Evolutionary conservation across 495 filamentous ascomycete species (phyloP).

Genomic region (Cercophora sp.): DNA sequence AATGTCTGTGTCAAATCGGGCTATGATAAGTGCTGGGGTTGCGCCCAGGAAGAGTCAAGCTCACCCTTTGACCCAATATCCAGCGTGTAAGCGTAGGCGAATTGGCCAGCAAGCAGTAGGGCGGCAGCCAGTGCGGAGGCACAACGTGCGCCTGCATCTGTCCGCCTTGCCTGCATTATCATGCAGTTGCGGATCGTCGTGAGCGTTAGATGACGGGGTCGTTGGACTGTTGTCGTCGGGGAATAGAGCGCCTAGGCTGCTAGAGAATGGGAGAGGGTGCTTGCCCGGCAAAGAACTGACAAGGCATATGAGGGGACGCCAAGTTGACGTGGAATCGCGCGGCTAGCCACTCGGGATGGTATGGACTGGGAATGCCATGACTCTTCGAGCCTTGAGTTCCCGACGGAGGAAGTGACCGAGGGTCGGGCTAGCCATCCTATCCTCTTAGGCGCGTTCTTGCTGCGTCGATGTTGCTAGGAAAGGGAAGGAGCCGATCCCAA

Average conservation of each 20-base stretch:
- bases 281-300: slow-evolving; percentile 1
- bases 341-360: neutral
- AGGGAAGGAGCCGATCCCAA: no score
- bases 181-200: neutral
- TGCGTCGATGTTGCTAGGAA: no score
- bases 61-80: slow-evolving; percentile 30
- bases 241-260: slow-evolving; percentile 2
- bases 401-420: no score
- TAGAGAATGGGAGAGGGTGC: slow-evolving; percentile 9
- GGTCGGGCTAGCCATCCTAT: no score
- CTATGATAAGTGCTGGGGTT: no score
- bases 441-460: no score
- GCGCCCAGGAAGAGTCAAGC: no score
- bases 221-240: neutral
- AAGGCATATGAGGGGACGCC: neutral
- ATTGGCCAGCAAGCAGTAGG: slow-evolving; percentile 10
- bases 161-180: neutral
- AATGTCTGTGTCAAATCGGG: no score
- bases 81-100: slow-evolving; percentile 24
- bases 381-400: no score
- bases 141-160: neutral
- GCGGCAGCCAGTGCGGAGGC: slow-evolving; percentile 3
- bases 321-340: slow-evolving; percentile 1
- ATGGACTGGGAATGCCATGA: no score
- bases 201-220: neutral